These are phyloP conservation scores for Suillus occidentalis DNA, from an alignment of 768 basidiomycete species.

Conservation along the genomic window DNA sequence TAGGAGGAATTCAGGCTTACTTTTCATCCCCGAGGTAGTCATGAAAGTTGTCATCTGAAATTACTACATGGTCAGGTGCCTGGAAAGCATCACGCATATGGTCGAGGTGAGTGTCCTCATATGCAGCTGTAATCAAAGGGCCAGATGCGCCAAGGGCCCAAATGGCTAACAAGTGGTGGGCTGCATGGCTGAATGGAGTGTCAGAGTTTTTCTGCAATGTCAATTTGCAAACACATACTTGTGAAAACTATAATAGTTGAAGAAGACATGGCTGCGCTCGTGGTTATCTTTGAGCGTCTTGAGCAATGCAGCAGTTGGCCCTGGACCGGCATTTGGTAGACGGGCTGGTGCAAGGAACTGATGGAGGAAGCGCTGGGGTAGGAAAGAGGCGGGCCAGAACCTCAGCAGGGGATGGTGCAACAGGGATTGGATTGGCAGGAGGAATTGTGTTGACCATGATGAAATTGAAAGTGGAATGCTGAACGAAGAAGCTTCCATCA, in stretches of 20 bases:
- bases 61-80: conserved; percentile 19
- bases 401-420: conserved; percentile 18
- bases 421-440: conserved; percentile 13
- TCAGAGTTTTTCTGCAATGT: not conserved
- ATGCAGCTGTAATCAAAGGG: conserved; percentile 42
- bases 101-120: conserved; percentile 37
- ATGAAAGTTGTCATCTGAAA: conserved; percentile 24
- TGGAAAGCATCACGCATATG: conserved; percentile 39
- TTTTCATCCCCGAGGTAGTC: conserved; percentile 33
- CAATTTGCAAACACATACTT: conserved; percentile 22
- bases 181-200: conserved; percentile 43
- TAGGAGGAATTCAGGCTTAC: conserved; percentile 13
- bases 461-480: not conserved
- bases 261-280: conserved; percentile 54
- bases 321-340: conserved; percentile 35
- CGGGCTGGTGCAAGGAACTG: conserved; percentile 31
- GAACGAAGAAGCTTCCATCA: too few species aligned
- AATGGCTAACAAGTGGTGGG: conserved; percentile 57
- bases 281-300: conserved; percentile 50
- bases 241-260: conserved; percentile 40
- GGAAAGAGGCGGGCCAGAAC: conserved; percentile 34
- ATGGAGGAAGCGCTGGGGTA: conserved; percentile 29
- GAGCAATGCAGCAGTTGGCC: conserved; percentile 41
- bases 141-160: conserved; percentile 59
- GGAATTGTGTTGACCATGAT: conserved; percentile 6